Evolutionary conservation across 2,329 filamentous ascomycete genomes (phyloP).

Genomic region (Apiospora pterosperma): DNA sequence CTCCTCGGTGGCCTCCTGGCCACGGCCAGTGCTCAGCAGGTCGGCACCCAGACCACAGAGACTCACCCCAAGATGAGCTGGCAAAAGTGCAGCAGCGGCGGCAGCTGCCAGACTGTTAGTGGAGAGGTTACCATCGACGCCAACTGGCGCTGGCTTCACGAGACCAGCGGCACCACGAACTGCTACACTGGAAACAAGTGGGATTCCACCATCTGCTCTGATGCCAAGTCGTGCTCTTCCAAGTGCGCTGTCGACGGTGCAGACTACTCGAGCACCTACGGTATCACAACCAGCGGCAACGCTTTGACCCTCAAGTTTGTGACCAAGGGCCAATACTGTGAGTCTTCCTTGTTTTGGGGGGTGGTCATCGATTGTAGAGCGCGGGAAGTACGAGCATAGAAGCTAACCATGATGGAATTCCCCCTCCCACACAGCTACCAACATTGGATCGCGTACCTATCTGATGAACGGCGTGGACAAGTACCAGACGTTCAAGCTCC

Average conservation of each 20-base stretch:
- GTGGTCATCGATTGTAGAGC: neutral
- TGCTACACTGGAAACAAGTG: conserved; percentile 43
- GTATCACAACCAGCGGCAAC: conserved; percentile 41
- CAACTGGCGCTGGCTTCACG: conserved; percentile 51
- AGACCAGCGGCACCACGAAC: conserved; percentile 36
- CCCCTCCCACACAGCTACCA: conserved; percentile 20
- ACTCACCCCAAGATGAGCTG: conserved; percentile 43
- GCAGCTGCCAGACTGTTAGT: conserved; percentile 38
- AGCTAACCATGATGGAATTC: neutral
- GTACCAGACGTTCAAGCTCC: conserved; percentile 56
- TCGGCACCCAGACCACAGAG: conserved; percentile 35
- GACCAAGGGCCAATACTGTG: conserved; percentile 38
- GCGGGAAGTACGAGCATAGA: neutral
- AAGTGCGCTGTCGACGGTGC: conserved; percentile 43
- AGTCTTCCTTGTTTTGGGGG: neutral
- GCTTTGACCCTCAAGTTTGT: conserved; percentile 47
- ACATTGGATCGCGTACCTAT: conserved; percentile 49
- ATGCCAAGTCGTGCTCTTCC: conserved; percentile 32
- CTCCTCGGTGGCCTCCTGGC: conserved; percentile 31
- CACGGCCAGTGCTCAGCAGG: conserved; percentile 34
- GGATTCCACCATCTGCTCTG: conserved; percentile 32
- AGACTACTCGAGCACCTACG: conserved; percentile 41
- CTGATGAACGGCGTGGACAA: conserved; percentile 50
- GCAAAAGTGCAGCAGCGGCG: conserved; percentile 39
- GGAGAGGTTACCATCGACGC: conserved; percentile 45